phyloP scores from a whole-genome alignment of 805 yeast species.

The Saccharomycopsis babjevae region DNA sequence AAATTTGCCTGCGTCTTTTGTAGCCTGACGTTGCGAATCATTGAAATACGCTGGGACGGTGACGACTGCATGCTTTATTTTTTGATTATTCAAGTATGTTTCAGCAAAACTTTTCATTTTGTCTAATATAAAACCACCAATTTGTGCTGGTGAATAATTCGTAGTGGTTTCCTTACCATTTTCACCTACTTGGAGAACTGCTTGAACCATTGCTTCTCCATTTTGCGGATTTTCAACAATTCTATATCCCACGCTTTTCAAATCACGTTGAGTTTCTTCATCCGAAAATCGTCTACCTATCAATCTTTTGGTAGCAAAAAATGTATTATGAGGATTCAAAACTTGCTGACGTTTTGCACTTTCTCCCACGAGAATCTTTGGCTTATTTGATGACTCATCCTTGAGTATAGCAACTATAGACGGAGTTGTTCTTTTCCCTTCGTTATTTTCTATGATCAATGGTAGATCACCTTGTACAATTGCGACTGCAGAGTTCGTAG shows the following conservation, averaged over 20 bases:
- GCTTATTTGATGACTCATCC: conserved; percentile 17
- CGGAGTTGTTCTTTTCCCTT: conserved; percentile 74
- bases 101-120: conserved; percentile 63
- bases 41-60: conserved; percentile 83
- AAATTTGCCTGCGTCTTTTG: conserved; percentile 66
- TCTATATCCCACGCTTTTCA: conserved; percentile 50
- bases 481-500: conserved; percentile 83
- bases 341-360: conserved; percentile 72
- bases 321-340: conserved; percentile 66
- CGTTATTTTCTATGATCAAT: conserved; percentile 61
- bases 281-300: conserved; percentile 67
- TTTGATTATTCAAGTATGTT: conserved; percentile 36
- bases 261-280: conserved; percentile 59
- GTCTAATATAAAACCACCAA: conserved; percentile 53
- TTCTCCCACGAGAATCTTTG: conserved; percentile 45
- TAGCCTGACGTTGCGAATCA: conserved; percentile 74
- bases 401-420: conserved; percentile 61
- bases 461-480: conserved; percentile 55
- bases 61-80: conserved; percentile 62
- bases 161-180: conserved; percentile 23
- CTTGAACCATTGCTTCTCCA: conserved; percentile 60
- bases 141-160: conserved; percentile 55
- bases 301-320: conserved; percentile 72
- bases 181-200: conserved; percentile 22
- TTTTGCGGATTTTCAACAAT: conserved; percentile 43